Base-by-base conservation (phyloP, 78 protist species). In the Paratrimastix pyriformis region DNA sequence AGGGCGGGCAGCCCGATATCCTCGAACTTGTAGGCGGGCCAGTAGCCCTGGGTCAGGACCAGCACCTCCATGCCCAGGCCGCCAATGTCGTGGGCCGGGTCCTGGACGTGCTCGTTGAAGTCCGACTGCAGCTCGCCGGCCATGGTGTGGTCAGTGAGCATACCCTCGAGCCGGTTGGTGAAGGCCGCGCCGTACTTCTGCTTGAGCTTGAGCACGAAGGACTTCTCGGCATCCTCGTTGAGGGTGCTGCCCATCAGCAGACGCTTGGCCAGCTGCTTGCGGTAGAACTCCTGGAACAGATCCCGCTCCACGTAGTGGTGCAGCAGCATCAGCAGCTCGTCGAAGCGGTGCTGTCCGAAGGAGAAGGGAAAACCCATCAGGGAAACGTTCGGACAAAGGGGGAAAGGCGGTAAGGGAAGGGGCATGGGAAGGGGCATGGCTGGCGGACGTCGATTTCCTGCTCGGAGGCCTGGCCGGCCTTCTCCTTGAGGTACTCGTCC, bases 401-500 rank as follows among this genome's bases (percentile, higher is more conserved):
- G n/a, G n/a, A n/a, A n/a, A n/a, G n/a, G n/a, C n/a, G n/a, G n/a
- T n/a, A n/a, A n/a, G n/a, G n/a, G n/a, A n/a, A n/a, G n/a, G n/a
- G n/a, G n/a, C n/a, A n/a, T n/a, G n/a, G n/a, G n/a, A n/a, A n/a
- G n/a, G n/a, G n/a, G n/a, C n/a, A n/a, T n/a, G n/a, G n/a, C n/a
- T n/a, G n/a, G n/a, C n/a, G n/a, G n/a, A n/a, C n/a, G n/a, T n/a
- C n/a, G n/a, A n/a, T n/a, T n/a, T n/a, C 11, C 11, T 62, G 42
- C 15, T 62, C 68, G 29, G 18, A 15, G 42, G 15, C 42, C 18
- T 62, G 68, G 45, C 42, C 68, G 11, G 15, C 24, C 68, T 62
- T 62, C 37, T n/a, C 13, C 68, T 62, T 62, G 45, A 62, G 39
- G 18, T 29, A 62, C 11, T 62, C 68, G 68, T 62, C 68, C 29